phyloP scores from a whole-genome alignment of 140 eudicot genomes.

The Stevia rebaudiana region DNA sequence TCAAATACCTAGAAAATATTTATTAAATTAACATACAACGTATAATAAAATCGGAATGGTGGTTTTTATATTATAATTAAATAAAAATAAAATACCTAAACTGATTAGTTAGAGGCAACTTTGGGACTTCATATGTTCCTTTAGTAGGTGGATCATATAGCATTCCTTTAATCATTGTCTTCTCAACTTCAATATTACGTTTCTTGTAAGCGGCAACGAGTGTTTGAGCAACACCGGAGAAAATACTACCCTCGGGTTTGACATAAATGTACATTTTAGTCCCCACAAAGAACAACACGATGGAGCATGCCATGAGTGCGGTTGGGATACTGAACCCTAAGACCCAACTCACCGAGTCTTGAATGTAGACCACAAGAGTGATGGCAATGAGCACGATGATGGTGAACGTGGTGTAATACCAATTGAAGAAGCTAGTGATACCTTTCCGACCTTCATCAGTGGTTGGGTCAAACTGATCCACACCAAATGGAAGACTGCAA shows the following conservation, averaged over 20 bases:
- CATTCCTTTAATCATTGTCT: conserved; percentile 10
- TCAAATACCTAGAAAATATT: conserved; percentile 44
- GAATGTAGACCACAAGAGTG: conserved; percentile 75
- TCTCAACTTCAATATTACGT: conserved; percentile 39
- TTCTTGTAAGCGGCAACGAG: conserved; percentile 68
- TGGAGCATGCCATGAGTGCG: conserved; percentile 46
- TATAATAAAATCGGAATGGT: no score
- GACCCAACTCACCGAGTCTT: conserved; percentile 66
- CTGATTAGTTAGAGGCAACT: conserved; percentile 48
- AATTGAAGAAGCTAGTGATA: conserved; percentile 79
- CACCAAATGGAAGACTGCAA: conserved; percentile 83
- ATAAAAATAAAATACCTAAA: conserved; percentile 37
- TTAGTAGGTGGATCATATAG: conserved; percentile 52
- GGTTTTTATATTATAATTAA: no score
- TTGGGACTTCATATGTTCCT: conserved; percentile 33
- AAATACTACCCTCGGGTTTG: conserved; percentile 67
- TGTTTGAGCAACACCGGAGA: conserved; percentile 53
- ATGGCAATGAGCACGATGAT: conserved; percentile 47
- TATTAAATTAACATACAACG: no score
- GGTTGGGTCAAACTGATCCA: conserved; percentile 79
- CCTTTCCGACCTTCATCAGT: conserved; percentile 80
- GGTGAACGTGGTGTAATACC: conserved; percentile 84
- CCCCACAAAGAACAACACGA: conserved; percentile 60
- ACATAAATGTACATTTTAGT: conserved; percentile 47
- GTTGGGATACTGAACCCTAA: conserved; percentile 69